These are phyloP conservation scores for Rhodomyrtus tomentosa DNA, from an alignment of 345 rosid species.

Conservation along the genomic window DNA sequence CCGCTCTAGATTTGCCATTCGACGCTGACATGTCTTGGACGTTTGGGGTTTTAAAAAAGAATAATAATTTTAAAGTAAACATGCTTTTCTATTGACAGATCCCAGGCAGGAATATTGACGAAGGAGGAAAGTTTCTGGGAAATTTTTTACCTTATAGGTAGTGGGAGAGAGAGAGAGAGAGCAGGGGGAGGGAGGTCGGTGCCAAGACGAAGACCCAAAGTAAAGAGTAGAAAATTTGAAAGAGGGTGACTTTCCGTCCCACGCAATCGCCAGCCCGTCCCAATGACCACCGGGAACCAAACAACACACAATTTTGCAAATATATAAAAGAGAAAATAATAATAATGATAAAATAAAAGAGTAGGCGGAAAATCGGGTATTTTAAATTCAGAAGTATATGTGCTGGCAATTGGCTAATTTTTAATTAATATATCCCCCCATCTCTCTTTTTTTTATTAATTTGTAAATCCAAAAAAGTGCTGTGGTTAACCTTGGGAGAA, in stretches of 20 bases:
- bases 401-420: neutral
- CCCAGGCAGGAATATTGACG: neutral
- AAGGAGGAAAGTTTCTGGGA: neutral
- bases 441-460: no score
- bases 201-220: neutral
- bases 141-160: neutral
- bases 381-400: neutral
- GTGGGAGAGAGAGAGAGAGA: neutral
- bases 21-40: neutral
- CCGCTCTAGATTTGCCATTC: neutral
- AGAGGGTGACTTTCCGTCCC: constrained; percentile 26
- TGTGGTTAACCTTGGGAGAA: neutral
- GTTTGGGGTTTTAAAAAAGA: neutral
- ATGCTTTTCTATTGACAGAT: neutral
- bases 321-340: neutral
- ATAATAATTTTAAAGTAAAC: neutral
- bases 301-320: neutral
- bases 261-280: constrained; percentile 9
- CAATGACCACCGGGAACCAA: neutral
- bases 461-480: no score
- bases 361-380: neutral
- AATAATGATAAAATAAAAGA: neutral
- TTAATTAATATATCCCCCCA: neutral
- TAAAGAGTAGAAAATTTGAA: neutral
- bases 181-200: constrained; percentile 6